phyloP scores from a whole-genome alignment of 306 rosid genomes.

The Luffa acutangula region DNA sequence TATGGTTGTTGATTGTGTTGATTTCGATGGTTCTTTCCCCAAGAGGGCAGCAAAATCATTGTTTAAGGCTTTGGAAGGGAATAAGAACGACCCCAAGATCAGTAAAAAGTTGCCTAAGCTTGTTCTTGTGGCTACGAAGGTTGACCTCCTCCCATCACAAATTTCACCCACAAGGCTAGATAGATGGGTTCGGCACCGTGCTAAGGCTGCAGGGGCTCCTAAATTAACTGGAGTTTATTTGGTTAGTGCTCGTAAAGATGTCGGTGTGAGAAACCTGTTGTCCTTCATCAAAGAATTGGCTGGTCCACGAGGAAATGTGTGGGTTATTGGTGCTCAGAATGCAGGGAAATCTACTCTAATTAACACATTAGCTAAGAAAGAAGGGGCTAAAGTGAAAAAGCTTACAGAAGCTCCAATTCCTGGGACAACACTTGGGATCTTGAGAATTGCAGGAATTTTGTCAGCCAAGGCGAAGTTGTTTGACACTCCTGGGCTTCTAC shows the following conservation, averaged over 20 bases:
- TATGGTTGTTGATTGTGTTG: constrained; percentile 93
- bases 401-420: constrained; percentile 95
- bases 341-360: constrained; percentile 95
- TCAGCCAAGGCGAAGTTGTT: constrained; percentile 83
- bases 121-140: constrained; percentile 88
- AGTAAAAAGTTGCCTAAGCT: constrained; percentile 67
- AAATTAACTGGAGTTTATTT: constrained; percentile 66
- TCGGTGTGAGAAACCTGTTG: constrained; percentile 66
- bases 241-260: constrained; percentile 75
- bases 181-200: constrained; percentile 78
- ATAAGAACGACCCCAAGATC: constrained; percentile 35
- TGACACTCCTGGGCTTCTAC: constrained; percentile 90
- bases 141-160: constrained; percentile 78
- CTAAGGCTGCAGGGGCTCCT: constrained; percentile 70
- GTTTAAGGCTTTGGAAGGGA: constrained; percentile 52
- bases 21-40: constrained; percentile 90
- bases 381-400: constrained; percentile 62
- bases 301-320: constrained; percentile 95
- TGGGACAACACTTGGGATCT: constrained; percentile 86
- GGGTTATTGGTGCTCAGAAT: constrained; percentile 95
- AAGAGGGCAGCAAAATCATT: constrained; percentile 60
- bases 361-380: constrained; percentile 69
- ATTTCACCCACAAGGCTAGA: constrained; percentile 86
- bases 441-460: constrained; percentile 81
- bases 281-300: constrained; percentile 64